Evolutionary conservation across 768 basidiomycete genomes (phyloP).

Genomic region (Hydnomerulius pinastri): DNA sequence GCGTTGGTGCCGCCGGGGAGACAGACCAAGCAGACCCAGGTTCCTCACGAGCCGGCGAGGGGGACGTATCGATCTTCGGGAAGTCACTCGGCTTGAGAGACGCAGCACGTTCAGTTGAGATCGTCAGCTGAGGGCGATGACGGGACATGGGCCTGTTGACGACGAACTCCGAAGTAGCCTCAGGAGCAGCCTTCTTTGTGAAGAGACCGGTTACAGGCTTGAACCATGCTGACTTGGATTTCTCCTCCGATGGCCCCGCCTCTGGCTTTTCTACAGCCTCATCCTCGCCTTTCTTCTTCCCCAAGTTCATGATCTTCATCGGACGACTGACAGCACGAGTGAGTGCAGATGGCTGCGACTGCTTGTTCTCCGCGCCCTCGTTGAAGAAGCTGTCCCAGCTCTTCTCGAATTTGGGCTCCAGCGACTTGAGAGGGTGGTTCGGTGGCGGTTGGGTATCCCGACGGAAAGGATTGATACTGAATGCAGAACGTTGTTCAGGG

Average conservation of each 20-base stretch:
- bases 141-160: conserved; percentile 15
- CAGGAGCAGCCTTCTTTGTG: conserved; percentile 20
- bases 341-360: conserved; percentile 26
- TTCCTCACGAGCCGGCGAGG: conserved; percentile 24
- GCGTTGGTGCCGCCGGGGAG: conserved; percentile 30
- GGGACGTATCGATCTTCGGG: conserved; percentile 31
- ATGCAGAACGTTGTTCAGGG: conserved; percentile 37
- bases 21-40: conserved; percentile 34
- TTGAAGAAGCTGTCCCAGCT: conserved; percentile 50
- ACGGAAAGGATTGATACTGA: conserved; percentile 38
- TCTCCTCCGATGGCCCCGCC: conserved; percentile 26
- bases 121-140: conserved; percentile 38
- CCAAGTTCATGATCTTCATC: conserved; percentile 47
- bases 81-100: conserved; percentile 24
- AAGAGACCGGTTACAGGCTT: conserved; percentile 35
- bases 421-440: conserved; percentile 25
- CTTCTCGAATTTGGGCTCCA: conserved; percentile 37
- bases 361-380: conserved; percentile 19
- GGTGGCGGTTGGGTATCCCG: conserved; percentile 34
- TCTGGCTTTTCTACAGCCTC: conserved; percentile 23
- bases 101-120: conserved; percentile 46
- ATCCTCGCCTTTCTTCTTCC: conserved; percentile 40
- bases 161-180: conserved; percentile 19
- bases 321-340: conserved; percentile 29
- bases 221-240: conserved; percentile 36